Base-by-base conservation (phyloP, 1,284 basidiomycete genomes). In the Phaffia rhodozyma region DNA sequence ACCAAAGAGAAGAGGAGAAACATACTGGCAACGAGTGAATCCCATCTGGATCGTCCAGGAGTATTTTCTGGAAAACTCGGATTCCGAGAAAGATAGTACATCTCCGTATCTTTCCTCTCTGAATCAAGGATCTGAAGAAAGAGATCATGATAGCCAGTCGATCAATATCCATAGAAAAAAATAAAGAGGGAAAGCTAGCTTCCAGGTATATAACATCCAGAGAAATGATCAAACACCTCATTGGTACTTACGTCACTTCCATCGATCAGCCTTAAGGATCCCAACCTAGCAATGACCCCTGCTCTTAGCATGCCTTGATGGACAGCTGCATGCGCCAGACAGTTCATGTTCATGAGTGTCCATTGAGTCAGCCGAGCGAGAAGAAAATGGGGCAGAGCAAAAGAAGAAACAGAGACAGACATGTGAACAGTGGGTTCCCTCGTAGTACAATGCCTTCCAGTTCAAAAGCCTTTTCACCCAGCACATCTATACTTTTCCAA, bases 401-500 rank as follows among this genome's bases (percentile, higher is more conserved):
- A 68, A 84, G 83, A 79, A 73, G 82, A 75, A 30, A 79, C 74
- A 34, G 90, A 70, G 11, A 86, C 83, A 43, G 5, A 43, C 38
- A 7, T 16, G 2, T 43, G 38, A 43, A 43, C 38, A 43, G 38
- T 2, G 13, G 38, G 70, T 86, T 89, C 47, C 81, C 82, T 49
- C 73, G 76, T 60, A 86, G 70, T 54, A 80, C 79, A 54, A 90
- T 76, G 20, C 79, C 80, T 69, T 82, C 77, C 16, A 92, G 76
- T 55, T 73, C 67, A 11, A 86, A 84, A 68, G 82, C 82, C 84
- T 87, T 89, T 16, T 68, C 71, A 27, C 81, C 77, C 29, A 97
- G 75, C 3, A 81, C 78, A 73, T 93, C 87, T 59, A 96, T 77
- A 67, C 82, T 81, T 21, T 72, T 67, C 91, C 89, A 94, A 16